Evolutionary conservation across 495 filamentous ascomycete genomes (phyloP), one percentile per base, ranked within the genome.

Genomic region (Jackrogersella minutella): DNA sequence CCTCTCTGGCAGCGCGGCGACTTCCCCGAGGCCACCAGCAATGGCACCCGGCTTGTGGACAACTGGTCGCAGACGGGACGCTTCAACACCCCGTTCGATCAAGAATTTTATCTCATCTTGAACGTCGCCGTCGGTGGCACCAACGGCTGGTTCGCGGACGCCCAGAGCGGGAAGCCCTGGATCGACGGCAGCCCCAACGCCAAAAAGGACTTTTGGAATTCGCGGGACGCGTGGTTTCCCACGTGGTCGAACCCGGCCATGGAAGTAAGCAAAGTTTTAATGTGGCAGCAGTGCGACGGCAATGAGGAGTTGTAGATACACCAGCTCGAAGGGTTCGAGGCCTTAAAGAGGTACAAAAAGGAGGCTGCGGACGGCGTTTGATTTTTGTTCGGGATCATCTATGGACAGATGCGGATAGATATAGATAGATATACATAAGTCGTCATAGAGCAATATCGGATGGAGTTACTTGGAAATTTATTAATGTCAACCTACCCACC

Each of bases 111-210:
- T 62, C 82, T 96, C 16, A 91, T 96, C 53, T 68, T 96, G 50
- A 93, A 93, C 66, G 82, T 96, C 6, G 92, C 87, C 24, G 91
- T 96, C 47, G 92, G 92, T 14, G 86, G 87, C 47, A 93, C 90
- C 9, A 95, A 93, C 64, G 91, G 91, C 16, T 95, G 90, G 90
- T 96, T 94, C 72, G 75, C 90, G 69, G 89, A 96, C 73, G 84
- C 85, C 6, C 74, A 79, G 53, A 79, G 78, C 51, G 85, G 83
- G 19, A 96, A 96, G 80, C 92, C 92, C 7, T 96, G 92, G 92
- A 80, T 92, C 30, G 90, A 95, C 71, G 76, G 67, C 4, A 87
- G 83, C 40, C 75, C 82, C 3, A 87, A 82, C 6, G 90, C 91
- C 13, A 83, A 80, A 73, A 84, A 82, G 58, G 90, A 94, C 72